A percentile compares a stretch with the other conserved stretches of the same genome.
Conservation (phyloP, 2,329 filamentous ascomycete genomes). For the Calonectria pseudoreteaudii region DNA sequence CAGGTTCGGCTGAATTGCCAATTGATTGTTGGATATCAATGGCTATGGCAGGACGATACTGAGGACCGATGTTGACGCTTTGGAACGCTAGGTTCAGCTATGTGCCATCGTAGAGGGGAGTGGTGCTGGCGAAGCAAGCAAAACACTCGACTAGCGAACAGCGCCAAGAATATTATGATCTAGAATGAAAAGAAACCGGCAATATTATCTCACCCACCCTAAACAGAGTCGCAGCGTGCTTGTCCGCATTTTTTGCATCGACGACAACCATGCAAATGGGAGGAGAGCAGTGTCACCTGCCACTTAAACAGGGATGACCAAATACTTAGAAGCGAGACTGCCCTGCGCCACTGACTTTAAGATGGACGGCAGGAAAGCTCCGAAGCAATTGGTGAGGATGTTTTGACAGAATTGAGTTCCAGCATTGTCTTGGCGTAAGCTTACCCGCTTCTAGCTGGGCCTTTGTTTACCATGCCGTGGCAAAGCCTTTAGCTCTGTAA, state of each 20-base stretch:
- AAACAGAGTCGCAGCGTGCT: background rate
- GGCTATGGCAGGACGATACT: constrained; percentile 55
- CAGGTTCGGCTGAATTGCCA: constrained; percentile 44
- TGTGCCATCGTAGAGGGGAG: constrained; percentile 56
- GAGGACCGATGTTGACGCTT: constrained; percentile 54
- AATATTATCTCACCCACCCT: too few species aligned
- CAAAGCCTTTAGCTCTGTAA: constrained; percentile 61
- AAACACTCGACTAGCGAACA: constrained; percentile 44
- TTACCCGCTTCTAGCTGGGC: background rate
- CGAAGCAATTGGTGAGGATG: constrained; percentile 63
- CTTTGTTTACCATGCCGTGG: constrained; percentile 42
- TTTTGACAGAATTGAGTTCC: constrained; percentile 61
- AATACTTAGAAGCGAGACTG: constrained; percentile 59
- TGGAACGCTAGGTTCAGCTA: constrained; percentile 59
- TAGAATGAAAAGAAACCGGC: background rate
- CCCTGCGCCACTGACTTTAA: constrained; percentile 61
- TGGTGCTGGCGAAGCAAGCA: constrained; percentile 52
- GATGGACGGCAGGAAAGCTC: constrained; percentile 66
- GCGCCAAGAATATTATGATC: background rate
- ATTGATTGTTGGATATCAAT: constrained; percentile 56
- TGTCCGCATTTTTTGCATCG: constrained; percentile 45
- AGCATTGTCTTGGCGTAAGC: constrained; percentile 35
- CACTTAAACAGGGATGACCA: constrained; percentile 65
- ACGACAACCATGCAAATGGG: constrained; percentile 56
- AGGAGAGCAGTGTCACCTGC: constrained; percentile 58